phyloP scores from a whole-genome alignment of 345 rosid genomes.

The Geranium rotundifolium region DNA sequence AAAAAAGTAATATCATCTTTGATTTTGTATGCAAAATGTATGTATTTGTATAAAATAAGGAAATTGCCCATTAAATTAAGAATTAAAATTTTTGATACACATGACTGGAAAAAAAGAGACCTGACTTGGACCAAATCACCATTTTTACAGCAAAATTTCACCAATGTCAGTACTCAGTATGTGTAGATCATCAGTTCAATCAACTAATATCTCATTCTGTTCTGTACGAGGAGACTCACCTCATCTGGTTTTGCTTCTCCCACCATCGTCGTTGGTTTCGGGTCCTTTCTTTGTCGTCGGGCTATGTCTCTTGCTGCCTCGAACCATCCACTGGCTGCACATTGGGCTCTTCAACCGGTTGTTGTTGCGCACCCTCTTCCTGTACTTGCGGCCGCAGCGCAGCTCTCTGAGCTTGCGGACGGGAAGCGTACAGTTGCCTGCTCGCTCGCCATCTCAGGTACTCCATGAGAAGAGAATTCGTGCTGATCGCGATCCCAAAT shows the following conservation, averaged over 20 bases:
- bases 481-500: slow-evolving; percentile 47
- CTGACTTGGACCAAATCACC: background rate
- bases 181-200: background rate
- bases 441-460: slow-evolving; percentile 36
- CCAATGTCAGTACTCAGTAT: background rate
- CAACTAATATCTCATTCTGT: background rate
- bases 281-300: background rate
- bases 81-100: too few relatives aligned
- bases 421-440: slow-evolving; percentile 19
- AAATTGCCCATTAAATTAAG: too few relatives aligned
- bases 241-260: background rate
- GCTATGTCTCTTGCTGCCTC: background rate
- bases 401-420: slow-evolving; percentile 9
- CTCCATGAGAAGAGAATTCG: slow-evolving; percentile 41
- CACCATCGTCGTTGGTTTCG: background rate
- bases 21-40: too few relatives aligned
- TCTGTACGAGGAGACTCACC: background rate
- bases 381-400: slow-evolving; percentile 15
- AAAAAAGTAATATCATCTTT: too few relatives aligned
- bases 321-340: too few relatives aligned
- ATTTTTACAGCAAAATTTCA: background rate
- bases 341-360: background rate
- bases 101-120: too few relatives aligned
- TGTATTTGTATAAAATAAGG: too few relatives aligned
- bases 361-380: slow-evolving; percentile 12